Conservation (phyloP, 495 filamentous ascomycete genomes). For the Barbatosphaeria neglecta region DNA sequence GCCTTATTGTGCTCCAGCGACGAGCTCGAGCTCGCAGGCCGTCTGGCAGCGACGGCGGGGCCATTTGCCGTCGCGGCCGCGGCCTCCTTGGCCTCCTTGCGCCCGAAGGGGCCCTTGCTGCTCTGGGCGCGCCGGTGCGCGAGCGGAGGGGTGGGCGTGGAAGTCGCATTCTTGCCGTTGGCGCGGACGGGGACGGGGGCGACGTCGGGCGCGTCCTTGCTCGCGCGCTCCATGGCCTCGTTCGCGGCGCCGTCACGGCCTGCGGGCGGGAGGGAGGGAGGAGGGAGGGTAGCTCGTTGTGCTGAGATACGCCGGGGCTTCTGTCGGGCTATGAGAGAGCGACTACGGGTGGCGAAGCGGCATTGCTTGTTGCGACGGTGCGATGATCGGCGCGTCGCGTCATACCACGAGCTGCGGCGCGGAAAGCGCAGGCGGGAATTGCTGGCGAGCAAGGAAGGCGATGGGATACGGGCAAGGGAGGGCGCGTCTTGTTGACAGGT, state of each 20-base stretch:
- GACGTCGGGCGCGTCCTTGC: constrained; percentile 2
- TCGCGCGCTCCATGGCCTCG: constrained; percentile 14
- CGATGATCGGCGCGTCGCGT: not conserved
- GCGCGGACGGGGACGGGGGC: not conserved
- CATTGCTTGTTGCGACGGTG: not conserved
- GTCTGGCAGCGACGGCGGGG: not conserved
- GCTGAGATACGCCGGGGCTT: too few species aligned
- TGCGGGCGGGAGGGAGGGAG: too few species aligned
- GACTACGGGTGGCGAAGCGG: not conserved
- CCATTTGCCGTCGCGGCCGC: not conserved
- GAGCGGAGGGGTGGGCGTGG: constrained; percentile 5
- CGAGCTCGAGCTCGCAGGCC: constrained; percentile 3
- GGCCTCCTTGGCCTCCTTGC: constrained; percentile 9
- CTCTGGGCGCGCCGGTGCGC: constrained; percentile 15
- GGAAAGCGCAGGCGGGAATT: not conserved
- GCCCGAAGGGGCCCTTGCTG: constrained; percentile 9
- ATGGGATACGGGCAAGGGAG: too few species aligned
- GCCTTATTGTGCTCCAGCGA: constrained; percentile 5
- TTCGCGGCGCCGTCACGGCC: too few species aligned
- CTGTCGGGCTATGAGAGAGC: too few species aligned
- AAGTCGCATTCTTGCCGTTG: constrained; percentile 11
- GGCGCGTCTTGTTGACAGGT: not conserved
- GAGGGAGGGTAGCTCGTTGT: too few species aligned
- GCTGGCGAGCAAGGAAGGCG: not conserved
- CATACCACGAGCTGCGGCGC: not conserved